Percentiles rank a stretch among this genome's conserved stretches.
Evolutionary conservation across 139 green algal species (phyloP).

Genomic region (Mesotaenium endlicherianum): DNA sequence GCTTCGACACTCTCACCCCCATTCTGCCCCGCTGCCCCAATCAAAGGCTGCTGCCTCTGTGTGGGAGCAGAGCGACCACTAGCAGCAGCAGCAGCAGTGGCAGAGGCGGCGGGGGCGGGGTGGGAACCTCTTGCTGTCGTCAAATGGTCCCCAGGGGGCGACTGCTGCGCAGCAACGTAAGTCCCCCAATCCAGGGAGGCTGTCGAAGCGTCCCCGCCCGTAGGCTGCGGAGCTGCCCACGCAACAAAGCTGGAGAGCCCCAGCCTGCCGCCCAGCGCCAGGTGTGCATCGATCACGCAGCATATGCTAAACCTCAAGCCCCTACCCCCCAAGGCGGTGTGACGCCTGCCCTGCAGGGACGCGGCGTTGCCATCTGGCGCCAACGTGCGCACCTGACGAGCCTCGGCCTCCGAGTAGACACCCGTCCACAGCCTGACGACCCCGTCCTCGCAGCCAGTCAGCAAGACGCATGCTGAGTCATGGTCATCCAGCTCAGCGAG

Average conservation of each 20-base stretch:
- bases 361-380: too few species aligned
- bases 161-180: too few species aligned
- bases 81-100: neutral
- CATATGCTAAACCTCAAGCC: neutral
- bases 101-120: neutral
- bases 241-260: neutral
- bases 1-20: neutral
- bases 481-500: neutral
- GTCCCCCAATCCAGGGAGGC: too few species aligned
- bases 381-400: neutral
- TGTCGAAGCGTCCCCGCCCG: neutral
- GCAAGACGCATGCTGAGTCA: neutral
- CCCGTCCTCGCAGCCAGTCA: constrained; percentile 18
- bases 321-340: neutral
- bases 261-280: neutral
- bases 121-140: too few species aligned
- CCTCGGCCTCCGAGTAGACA: neutral
- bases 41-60: too few species aligned
- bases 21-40: too few species aligned
- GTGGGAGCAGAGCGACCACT: neutral
- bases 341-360: neutral
- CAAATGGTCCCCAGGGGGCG: too few species aligned
- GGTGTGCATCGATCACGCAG: constrained; percentile 1
- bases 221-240: neutral
- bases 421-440: constrained; percentile 5